phyloP scores from a whole-genome alignment of 2,329 filamentous ascomycete species.

The Pseudopyrenochaeta lycopersici region DNA sequence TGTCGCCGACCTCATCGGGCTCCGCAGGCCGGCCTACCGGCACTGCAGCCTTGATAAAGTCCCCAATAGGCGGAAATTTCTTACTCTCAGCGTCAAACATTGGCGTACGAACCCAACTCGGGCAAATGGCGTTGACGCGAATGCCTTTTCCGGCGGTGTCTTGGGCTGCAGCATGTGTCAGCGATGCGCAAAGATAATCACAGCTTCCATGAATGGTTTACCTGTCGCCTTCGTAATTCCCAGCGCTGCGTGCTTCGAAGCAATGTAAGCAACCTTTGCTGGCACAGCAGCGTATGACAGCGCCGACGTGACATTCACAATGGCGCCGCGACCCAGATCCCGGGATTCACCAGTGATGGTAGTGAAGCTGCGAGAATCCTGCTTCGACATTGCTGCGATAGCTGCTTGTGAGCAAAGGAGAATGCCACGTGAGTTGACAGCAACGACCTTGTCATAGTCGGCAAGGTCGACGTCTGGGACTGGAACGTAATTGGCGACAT shows the following conservation, averaged over 20 bases:
- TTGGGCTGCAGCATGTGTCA: slow-evolving; percentile 3
- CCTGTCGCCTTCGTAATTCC: slow-evolving; percentile 30
- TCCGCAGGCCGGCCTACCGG: slow-evolving; percentile 2
- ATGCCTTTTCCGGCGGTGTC: slow-evolving; percentile 9
- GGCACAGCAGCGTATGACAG: slow-evolving; percentile 9
- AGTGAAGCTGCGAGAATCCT: slow-evolving; percentile 5
- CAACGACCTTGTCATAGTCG: slow-evolving; percentile 3
- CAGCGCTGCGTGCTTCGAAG: slow-evolving; percentile 27
- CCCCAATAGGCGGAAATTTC: slow-evolving; percentile 1
- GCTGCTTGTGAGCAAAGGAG: slow-evolving; percentile 1
- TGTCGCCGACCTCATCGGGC: slow-evolving; percentile 6
- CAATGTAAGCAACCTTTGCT: slow-evolving; percentile 19
- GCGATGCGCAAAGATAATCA: background rate
- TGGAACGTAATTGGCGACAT: background rate
- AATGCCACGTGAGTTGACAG: slow-evolving; percentile 1
- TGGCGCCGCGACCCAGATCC: slow-evolving; percentile 19
- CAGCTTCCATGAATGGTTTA: background rate
- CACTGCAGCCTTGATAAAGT: slow-evolving; percentile 5
- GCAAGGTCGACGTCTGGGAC: slow-evolving; percentile 1
- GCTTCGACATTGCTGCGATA: slow-evolving; percentile 5
- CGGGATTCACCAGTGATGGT: background rate
- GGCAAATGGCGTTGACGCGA: slow-evolving; percentile 14
- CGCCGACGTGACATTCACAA: slow-evolving; percentile 17
- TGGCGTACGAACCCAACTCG: slow-evolving; percentile 16
- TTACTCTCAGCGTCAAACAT: slow-evolving; percentile 1